A percentile compares a stretch with the other conserved stretches of the same genome.
These are phyloP conservation scores for Mycothermus thermophilus DNA, from an alignment of 495 filamentous ascomycete genomes.

Conservation along the genomic window DNA sequence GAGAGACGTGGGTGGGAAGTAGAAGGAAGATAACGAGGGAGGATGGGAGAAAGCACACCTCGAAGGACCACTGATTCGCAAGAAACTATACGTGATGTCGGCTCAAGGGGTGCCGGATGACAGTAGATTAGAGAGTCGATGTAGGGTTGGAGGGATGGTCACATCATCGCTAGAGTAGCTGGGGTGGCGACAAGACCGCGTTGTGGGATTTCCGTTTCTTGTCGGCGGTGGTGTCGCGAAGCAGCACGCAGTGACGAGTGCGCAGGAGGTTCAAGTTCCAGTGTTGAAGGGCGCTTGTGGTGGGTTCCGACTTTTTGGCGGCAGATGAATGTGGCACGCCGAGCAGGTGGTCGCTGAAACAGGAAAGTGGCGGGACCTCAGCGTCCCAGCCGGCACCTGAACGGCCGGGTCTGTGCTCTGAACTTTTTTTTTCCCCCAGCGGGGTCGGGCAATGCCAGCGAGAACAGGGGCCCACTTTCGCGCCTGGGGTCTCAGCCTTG, in stretches of 20 bases:
- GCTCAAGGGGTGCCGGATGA: no score
- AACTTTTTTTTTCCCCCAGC: conserved; percentile 9
- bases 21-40: no score
- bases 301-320: conserved; percentile 15
- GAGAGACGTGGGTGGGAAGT: no score
- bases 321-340: conserved; percentile 9
- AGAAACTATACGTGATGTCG: no score
- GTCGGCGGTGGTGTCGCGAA: not conserved
- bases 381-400: not conserved
- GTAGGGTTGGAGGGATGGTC: conserved; percentile 12
- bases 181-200: not conserved
- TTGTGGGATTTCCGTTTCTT: not conserved
- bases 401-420: conserved; percentile 10
- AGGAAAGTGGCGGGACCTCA: conserved; percentile 14
- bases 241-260: no score
- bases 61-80: no score
- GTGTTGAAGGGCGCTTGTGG: not conserved
- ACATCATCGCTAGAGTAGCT: conserved; percentile 19
- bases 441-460: not conserved
- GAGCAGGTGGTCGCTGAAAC: conserved; percentile 1
- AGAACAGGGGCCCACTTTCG: not conserved
- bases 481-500: conserved; percentile 10
- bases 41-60: no score
- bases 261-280: not conserved
- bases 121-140: conserved; percentile 3